A percentile compares a stretch with the other conserved stretches of the same genome.
Conservation (phyloP, 192 early-diverging fungal species). For the Haplosporangium gracile region DNA sequence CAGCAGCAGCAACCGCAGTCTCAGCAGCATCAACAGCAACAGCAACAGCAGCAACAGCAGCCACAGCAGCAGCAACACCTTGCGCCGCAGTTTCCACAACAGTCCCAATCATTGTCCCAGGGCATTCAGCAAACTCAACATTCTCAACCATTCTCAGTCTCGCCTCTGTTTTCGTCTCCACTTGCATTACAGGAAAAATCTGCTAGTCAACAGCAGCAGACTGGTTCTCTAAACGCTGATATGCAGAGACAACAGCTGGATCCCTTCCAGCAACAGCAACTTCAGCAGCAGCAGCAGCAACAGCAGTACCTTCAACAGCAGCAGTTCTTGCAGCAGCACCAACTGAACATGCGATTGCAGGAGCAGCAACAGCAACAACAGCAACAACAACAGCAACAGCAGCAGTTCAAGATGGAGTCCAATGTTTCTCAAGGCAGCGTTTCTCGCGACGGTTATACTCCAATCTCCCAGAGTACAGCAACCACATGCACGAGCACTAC, state of each 20-base stretch:
- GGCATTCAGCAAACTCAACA: not conserved
- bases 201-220: constrained; percentile 25
- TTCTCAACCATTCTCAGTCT: constrained; percentile 39
- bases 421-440: not conserved
- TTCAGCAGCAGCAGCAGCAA: constrained; percentile 31
- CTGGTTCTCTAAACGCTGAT: not conserved
- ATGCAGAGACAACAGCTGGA: not conserved
- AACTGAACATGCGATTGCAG: constrained; percentile 33
- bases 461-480: not conserved
- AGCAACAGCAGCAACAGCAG: constrained; percentile 22
- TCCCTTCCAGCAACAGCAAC: constrained; percentile 14
- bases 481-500: not conserved
- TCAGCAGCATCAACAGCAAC: constrained; percentile 16
- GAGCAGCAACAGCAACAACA: constrained; percentile 39
- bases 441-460: not conserved
- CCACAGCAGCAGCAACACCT: constrained; percentile 18
- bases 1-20: constrained; percentile 9
- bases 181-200: constrained; percentile 30
- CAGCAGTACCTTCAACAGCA: constrained; percentile 44
- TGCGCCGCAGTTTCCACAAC: constrained; percentile 12
- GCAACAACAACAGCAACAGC: constrained; percentile 41
- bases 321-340: constrained; percentile 48
- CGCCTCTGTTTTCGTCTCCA: constrained; percentile 44
- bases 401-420: constrained; percentile 6
- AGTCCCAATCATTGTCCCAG: not conserved